Conservation (phyloP, 2,329 filamentous ascomycete species). For the Botrytis cinerea region DNA sequence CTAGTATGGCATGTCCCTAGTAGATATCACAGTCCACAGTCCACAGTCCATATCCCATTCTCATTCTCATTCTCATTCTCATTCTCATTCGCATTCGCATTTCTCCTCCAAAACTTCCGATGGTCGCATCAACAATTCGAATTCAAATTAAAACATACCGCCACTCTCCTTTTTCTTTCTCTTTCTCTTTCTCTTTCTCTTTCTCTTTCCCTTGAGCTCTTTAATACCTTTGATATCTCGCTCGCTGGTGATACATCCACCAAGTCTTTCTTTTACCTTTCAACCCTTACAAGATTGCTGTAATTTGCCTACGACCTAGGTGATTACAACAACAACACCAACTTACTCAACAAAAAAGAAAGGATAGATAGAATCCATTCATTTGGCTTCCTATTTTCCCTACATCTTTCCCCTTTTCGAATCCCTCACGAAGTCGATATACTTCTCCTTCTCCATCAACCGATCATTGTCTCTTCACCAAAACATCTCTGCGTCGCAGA, state of each 20-base stretch:
- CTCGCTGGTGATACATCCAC: neutral
- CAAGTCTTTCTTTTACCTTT: constrained; percentile 1
- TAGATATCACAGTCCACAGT: neutral
- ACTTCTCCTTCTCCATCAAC: neutral
- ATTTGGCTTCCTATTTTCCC: neutral
- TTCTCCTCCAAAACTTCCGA: neutral
- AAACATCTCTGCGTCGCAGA: neutral
- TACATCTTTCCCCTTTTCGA: neutral
- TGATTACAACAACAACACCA: neutral
- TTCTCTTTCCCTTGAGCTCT: neutral
- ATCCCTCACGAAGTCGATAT: neutral
- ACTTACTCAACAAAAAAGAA: neutral
- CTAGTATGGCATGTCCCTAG: neutral
- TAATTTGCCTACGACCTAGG: neutral
- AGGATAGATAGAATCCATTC: constrained; percentile 1
- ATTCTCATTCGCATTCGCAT: neutral
- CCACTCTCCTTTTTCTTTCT: constrained; percentile 6
- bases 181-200: neutral
- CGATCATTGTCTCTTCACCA: neutral
- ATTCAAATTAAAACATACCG: constrained; percentile 4
- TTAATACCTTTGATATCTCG: neutral
- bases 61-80: too few relatives aligned
- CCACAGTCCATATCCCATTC: too few relatives aligned
- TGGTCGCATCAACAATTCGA: neutral
- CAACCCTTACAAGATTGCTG: neutral